Evolutionary conservation across 345 rosid species (phyloP).

Genomic region (Murraya paniculata): DNA sequence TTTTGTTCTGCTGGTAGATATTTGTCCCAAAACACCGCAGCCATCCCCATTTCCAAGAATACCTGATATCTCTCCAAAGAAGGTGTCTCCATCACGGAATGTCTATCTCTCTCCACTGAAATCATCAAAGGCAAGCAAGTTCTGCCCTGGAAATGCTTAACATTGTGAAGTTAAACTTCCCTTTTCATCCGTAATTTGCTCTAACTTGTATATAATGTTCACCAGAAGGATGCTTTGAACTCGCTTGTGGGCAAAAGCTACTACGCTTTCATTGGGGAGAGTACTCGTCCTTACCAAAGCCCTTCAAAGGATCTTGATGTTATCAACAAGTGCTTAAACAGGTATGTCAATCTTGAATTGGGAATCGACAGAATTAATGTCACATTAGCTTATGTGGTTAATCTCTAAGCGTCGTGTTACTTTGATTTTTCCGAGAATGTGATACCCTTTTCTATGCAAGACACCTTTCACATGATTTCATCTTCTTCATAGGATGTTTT

Average conservation of each 20-base stretch:
- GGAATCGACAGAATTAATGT: not conserved
- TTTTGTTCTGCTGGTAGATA: slow-evolving; percentile 39
- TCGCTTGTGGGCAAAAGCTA: slow-evolving; percentile 6
- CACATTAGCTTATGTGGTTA: not conserved
- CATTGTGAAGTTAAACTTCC: not conserved
- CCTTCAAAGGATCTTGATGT: slow-evolving; percentile 13
- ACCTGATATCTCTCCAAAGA: slow-evolving; percentile 94
- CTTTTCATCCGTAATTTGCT: not conserved
- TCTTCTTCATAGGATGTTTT: not conserved
- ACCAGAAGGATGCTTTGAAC: slow-evolving; percentile 16
- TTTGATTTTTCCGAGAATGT: too few relatives aligned
- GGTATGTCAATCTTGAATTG: not conserved
- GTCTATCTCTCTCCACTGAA: slow-evolving; percentile 86
- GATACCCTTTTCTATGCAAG: too few relatives aligned
- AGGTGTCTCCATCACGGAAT: slow-evolving; percentile 77
- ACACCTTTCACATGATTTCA: too few relatives aligned
- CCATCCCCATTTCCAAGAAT: slow-evolving; percentile 71
- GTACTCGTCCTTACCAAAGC: not conserved
- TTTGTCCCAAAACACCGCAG: slow-evolving; percentile 73
- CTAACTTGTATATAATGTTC: not conserved
- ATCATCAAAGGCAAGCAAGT: slow-evolving; percentile 66
- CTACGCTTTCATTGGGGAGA: slow-evolving; percentile 10
- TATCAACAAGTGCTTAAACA: not conserved
- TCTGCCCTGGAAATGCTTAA: not conserved
- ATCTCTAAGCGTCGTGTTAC: not conserved